Evolutionary conservation across 2,329 filamentous ascomycete species (phyloP).

Genomic region (Coniochaeta sp.): DNA sequence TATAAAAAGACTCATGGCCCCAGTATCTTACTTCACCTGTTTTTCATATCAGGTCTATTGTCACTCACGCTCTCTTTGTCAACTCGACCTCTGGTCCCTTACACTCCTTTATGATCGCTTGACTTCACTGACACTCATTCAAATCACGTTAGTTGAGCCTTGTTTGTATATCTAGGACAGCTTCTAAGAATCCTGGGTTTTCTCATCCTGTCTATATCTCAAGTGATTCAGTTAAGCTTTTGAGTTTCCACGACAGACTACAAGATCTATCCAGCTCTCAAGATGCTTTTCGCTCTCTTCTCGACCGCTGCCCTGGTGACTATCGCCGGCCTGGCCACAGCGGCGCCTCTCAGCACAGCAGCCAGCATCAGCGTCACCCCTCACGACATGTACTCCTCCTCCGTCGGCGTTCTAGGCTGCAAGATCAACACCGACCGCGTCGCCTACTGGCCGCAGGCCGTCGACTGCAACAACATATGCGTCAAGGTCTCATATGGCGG

Average conservation of each 20-base stretch:
- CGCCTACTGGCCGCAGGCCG: conserved; percentile 49
- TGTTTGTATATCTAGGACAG: not conserved
- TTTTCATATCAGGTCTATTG: no score
- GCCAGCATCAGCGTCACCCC: conserved; percentile 36
- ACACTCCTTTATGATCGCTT: no score
- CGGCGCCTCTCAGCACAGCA: not conserved
- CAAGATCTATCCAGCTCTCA: no score
- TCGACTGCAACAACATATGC: conserved; percentile 50
- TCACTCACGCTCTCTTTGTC: no score
- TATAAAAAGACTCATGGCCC: no score
- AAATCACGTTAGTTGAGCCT: no score
- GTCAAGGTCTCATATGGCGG: conserved; percentile 41
- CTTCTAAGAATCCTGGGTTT: not conserved
- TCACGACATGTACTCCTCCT: conserved; percentile 48
- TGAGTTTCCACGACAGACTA: no score
- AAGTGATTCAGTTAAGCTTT: no score
- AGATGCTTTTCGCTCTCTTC: not conserved
- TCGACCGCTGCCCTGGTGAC: not conserved
- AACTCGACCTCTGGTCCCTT: no score
- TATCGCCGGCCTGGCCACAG: not conserved
- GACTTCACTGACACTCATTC: no score
- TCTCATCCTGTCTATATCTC: no score
- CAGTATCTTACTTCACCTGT: no score
- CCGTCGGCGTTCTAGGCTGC: conserved; percentile 51
- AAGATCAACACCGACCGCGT: conserved; percentile 53